Percentiles rank a stretch among this genome's conserved stretches.
phyloP scores from a whole-genome alignment of 176 grass and related monocot species.

The Otatea glauca region DNA sequence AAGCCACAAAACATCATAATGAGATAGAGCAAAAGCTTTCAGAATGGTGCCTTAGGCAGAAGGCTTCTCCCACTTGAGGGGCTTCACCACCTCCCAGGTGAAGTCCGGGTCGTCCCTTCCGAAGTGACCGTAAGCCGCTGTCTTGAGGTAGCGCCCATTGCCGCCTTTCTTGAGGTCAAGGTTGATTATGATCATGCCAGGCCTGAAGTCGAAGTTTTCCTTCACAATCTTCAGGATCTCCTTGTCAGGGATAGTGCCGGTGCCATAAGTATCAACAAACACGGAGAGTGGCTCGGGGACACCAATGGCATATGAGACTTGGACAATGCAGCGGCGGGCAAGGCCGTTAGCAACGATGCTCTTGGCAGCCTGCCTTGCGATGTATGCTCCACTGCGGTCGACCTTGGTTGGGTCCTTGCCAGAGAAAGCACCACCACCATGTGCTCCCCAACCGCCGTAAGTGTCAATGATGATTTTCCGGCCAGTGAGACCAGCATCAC shows the following conservation, averaged over 20 bases:
- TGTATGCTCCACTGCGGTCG: slow-evolving; percentile 56
- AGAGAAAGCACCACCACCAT: slow-evolving; percentile 61
- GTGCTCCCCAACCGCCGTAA: slow-evolving; percentile 62
- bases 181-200: slow-evolving; percentile 63
- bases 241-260: slow-evolving; percentile 46
- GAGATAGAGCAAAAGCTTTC: slow-evolving; percentile 29
- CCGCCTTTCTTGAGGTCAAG: slow-evolving; percentile 59
- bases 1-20: slow-evolving; percentile 35
- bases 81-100: slow-evolving; percentile 63
- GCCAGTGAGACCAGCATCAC: slow-evolving; percentile 65
- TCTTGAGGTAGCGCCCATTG: slow-evolving; percentile 58
- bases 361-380: slow-evolving; percentile 62
- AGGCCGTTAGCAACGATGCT: slow-evolving; percentile 55
- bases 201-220: slow-evolving; percentile 60
- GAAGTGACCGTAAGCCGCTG: slow-evolving; percentile 53
- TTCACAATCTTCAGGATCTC: slow-evolving; percentile 62
- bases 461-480: slow-evolving; percentile 70
- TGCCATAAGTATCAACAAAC: slow-evolving; percentile 51
- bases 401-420: slow-evolving; percentile 69
- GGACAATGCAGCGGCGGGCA: slow-evolving; percentile 54
- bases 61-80: slow-evolving; percentile 56
- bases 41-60: slow-evolving; percentile 43
- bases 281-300: slow-evolving; percentile 53
- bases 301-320: slow-evolving; percentile 56
- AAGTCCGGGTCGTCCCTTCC: slow-evolving; percentile 55